A percentile compares a stretch with the other conserved stretches of the same genome.
phyloP scores from a whole-genome alignment of 495 filamentous ascomycete species.

The Pyrenula massariospora region DNA sequence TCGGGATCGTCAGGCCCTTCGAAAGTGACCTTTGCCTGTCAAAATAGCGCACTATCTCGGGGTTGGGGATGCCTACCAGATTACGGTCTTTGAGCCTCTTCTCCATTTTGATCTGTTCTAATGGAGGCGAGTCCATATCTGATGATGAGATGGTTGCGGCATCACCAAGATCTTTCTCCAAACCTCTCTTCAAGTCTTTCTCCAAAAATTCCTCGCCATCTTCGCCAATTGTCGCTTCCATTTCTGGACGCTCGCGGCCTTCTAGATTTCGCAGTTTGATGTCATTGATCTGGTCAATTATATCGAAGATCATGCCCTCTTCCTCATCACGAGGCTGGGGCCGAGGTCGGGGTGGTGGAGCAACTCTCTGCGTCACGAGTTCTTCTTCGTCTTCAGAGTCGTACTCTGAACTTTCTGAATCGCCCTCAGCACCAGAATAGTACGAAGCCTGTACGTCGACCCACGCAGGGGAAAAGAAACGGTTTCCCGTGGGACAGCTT shows the following conservation, averaged over 20 bases:
- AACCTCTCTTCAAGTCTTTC: not conserved
- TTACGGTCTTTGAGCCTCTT: not conserved
- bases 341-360: not conserved
- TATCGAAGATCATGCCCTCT: not conserved
- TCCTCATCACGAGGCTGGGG: not conserved
- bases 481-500: not conserved
- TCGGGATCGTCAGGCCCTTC: conserved; percentile 42
- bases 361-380: not conserved
- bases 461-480: not conserved
- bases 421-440: not conserved
- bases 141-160: not conserved
- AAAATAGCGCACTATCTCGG: too few species aligned
- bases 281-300: not conserved
- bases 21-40: conserved; percentile 44
- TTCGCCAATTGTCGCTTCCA: not conserved
- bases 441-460: not conserved
- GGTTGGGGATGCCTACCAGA: too few species aligned
- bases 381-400: not conserved
- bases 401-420: not conserved
- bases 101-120: not conserved
- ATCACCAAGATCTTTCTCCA: not conserved
- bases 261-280: not conserved
- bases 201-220: not conserved
- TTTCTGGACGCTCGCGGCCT: not conserved
- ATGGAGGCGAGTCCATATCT: not conserved